These are phyloP conservation scores for Cydonia oblonga DNA, from an alignment of 331 rosid species.

Conservation along the genomic window DNA sequence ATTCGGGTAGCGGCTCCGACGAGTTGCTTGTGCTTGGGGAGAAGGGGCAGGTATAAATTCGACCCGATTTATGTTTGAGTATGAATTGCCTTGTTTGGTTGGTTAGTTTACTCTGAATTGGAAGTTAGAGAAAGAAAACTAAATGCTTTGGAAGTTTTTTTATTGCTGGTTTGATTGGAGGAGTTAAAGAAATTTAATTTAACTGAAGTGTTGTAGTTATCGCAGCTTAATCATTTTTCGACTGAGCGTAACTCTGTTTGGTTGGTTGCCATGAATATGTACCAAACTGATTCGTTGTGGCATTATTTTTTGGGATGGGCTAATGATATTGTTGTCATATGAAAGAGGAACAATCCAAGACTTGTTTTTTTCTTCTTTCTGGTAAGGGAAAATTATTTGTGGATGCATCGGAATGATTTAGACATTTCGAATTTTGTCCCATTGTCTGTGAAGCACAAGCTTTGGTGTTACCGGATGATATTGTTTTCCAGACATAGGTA, in stretches of 20 bases:
- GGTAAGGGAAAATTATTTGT: not conserved
- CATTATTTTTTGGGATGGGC: not conserved
- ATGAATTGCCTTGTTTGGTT: not conserved
- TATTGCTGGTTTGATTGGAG: not conserved
- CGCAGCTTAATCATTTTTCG: not conserved
- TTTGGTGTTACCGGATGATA: not conserved
- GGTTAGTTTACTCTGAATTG: not conserved
- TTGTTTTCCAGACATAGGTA: not conserved
- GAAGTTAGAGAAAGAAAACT: not conserved
- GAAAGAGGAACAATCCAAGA: not conserved
- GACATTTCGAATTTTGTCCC: not conserved
- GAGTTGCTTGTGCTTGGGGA: slow-evolving; percentile 62
- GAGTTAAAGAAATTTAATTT: not conserved
- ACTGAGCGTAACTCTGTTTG: not conserved
- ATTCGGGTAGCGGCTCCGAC: slow-evolving; percentile 32
- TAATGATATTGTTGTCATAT: not conserved
- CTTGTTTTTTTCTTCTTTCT: not conserved
- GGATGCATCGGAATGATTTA: not conserved
- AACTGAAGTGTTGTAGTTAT: not conserved
- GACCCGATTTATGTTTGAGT: not conserved
- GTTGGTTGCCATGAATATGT: not conserved
- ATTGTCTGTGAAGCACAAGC: not conserved
- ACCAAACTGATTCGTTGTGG: not conserved
- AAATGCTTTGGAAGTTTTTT: not conserved
- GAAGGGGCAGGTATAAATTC: slow-evolving; percentile 58